Percentiles rank a stretch among this genome's conserved stretches.
phyloP scores from a whole-genome alignment of 495 filamentous ascomycete species.

The Penicillium ochrochloron region DNA sequence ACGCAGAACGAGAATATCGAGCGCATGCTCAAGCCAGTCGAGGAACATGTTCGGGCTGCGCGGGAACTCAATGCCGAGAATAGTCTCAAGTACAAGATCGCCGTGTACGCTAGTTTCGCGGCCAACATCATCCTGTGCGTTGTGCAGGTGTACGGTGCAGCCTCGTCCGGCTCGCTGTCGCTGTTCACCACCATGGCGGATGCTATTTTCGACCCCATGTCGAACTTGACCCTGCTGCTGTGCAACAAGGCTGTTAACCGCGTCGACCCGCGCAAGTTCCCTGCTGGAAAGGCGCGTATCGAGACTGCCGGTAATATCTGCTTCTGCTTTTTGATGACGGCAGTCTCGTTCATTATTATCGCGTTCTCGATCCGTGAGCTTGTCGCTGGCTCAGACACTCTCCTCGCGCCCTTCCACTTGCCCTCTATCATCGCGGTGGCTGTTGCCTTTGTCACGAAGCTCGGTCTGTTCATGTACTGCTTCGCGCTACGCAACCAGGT shows the following conservation, averaged over 20 bases:
- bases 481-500: conserved; percentile 88
- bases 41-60: conserved; percentile 83
- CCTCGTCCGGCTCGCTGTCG: conserved; percentile 84
- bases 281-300: conserved; percentile 90
- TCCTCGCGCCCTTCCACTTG: conserved; percentile 70
- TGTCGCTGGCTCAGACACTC: conserved; percentile 41
- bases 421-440: conserved; percentile 88
- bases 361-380: conserved; percentile 81
- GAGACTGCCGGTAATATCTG: conserved; percentile 96
- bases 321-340: conserved; percentile 96
- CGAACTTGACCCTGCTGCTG: conserved; percentile 86
- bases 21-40: conserved; percentile 87
- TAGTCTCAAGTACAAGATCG: conserved; percentile 83
- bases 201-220: conserved; percentile 91
- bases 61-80: conserved; percentile 80
- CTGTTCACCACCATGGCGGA: conserved; percentile 99
- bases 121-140: conserved; percentile 80
- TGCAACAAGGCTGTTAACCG: conserved; percentile 85
- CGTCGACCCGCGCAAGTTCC: conserved; percentile 89
- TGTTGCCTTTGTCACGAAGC: conserved; percentile 82
- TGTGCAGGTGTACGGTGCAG: conserved; percentile 88
- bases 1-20: conserved; percentile 93
- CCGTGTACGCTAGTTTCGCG: conserved; percentile 84
- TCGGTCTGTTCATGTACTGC: conserved; percentile 87
- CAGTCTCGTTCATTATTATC: conserved; percentile 89